Evolutionary conservation across 371 early-diverging fungal species (phyloP).

Genomic region (Mortierella sp.): DNA sequence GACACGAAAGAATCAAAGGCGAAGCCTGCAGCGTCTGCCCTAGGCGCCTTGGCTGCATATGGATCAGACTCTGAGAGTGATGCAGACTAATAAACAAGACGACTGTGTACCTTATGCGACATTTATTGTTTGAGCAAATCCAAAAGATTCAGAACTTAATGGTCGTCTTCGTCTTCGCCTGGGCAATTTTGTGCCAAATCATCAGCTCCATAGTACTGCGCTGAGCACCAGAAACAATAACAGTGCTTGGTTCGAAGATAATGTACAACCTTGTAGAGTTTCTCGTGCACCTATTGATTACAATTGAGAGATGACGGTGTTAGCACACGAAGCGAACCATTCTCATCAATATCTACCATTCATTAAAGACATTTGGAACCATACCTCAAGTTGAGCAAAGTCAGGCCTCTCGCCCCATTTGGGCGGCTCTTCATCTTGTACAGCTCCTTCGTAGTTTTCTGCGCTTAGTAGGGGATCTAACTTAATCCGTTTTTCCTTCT

Average conservation of each 20-base stretch:
- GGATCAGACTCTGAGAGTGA: slow-evolving; percentile 44
- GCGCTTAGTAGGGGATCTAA: slow-evolving; percentile 8
- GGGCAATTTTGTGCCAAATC: slow-evolving; percentile 72
- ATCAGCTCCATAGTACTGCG: slow-evolving; percentile 60
- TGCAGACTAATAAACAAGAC: slow-evolving; percentile 12
- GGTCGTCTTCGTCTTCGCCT: slow-evolving; percentile 71
- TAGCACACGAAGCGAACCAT: background rate
- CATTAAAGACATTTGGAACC: background rate
- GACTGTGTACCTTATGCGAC: background rate
- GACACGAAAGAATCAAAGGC: background rate
- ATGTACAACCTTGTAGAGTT: slow-evolving; percentile 58
- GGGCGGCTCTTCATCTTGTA: slow-evolving; percentile 23
- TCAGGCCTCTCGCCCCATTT: slow-evolving; percentile 44
- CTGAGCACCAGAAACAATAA: slow-evolving; percentile 81
- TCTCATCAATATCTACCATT: background rate
- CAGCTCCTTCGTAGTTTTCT: slow-evolving; percentile 1
- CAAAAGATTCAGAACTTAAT: slow-evolving; percentile 27
- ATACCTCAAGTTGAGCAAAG: slow-evolving; percentile 47
- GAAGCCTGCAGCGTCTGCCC: slow-evolving; percentile 23
- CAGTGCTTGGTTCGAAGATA: slow-evolving; percentile 66
- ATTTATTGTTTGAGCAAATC: background rate
- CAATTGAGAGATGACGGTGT: background rate
- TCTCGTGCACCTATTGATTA: slow-evolving; percentile 23
- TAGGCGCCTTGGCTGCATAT: slow-evolving; percentile 34
- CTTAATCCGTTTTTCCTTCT: slow-evolving; percentile 35